Conservation (phyloP, 345 rosid species). For the Eucalyptus lansdowneana region DNA sequence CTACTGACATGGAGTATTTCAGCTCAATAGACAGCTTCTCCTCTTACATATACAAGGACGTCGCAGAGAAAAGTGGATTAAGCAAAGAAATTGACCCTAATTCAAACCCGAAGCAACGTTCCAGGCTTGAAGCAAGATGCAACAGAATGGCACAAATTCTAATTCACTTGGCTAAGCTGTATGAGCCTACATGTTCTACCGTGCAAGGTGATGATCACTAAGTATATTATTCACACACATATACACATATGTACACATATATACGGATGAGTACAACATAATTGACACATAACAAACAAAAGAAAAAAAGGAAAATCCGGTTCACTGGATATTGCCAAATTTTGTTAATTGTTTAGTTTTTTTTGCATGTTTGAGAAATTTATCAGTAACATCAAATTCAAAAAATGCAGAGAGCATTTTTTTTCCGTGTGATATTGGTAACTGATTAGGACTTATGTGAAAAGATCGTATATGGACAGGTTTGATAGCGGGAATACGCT, state of each 20-base stretch:
- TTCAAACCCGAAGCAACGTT: not conserved
- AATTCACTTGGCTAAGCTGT: not conserved
- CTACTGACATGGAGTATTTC: not conserved
- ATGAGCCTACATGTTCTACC: not conserved
- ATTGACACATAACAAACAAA: not conserved
- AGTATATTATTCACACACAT: not conserved
- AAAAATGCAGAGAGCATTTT: not conserved
- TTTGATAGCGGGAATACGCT: conserved; percentile 11
- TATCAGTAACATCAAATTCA: not conserved
- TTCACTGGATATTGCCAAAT: not conserved
- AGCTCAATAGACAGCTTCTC: not conserved
- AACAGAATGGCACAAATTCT: not conserved
- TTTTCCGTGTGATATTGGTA: not conserved
- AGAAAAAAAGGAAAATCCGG: not conserved
- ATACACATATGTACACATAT: too few relatives aligned
- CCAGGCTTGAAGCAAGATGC: not conserved
- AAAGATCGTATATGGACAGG: conserved; percentile 1
- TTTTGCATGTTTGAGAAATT: not conserved
- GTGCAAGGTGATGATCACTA: not conserved
- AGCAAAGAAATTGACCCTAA: not conserved
- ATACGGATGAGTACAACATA: not conserved
- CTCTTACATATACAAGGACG: not conserved
- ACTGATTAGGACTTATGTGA: not conserved
- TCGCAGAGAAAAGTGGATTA: not conserved
- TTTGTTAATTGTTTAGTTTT: too few relatives aligned